Base-by-base conservation (phyloP, 176 grass and related monocot genomes). In the Puya raimondii region DNA sequence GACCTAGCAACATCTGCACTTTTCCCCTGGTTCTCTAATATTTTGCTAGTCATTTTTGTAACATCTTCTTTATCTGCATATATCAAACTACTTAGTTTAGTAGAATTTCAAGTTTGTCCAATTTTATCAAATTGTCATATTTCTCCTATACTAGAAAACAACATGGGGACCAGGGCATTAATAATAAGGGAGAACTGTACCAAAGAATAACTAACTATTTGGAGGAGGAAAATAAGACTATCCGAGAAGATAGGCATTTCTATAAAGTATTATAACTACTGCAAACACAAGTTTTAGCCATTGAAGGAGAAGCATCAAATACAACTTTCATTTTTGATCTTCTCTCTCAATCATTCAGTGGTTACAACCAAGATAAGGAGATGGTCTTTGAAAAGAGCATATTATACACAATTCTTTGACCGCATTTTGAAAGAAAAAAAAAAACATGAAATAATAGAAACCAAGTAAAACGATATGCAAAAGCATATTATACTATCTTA, bases 1-100 rank as follows among this genome's bases (percentile, higher is more conserved):
- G 27, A 67, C 65, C 47, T 11, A 67, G 65, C 14, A 67, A 20
- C 10, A 48, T 14, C 65, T 48, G 7, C 48, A 33, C 33, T 49
- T 67, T 49, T 67, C 29, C 1, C 9, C 16, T 48, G 23, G 12
- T 33, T 67, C 65, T 67, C 15, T n/a, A 33, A 67, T 29, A 67
- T 48, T 16, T 48, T 67, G n/a, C 11, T 26, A 33, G 16, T 15
- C 65, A 49, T 47, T 20, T 9, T 47, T 1, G 17, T n/a, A 49
- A 14, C 14, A 48, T 48, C 64, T 66, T 66, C 65, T 67, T 47
- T 67, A 67, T 67, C 42, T 67, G 14, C 65, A 47, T 47, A n/a
- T 49, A 16, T 67, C 14, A n/a, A 48, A 67, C 65, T 48, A 14
- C n/a, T 67, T 67, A 67, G 29, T 16, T 66, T 15, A 67, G 42